These are phyloP conservation scores for Aspergillus hancockii DNA, from an alignment of 495 filamentous ascomycete species.

Conservation along the genomic window DNA sequence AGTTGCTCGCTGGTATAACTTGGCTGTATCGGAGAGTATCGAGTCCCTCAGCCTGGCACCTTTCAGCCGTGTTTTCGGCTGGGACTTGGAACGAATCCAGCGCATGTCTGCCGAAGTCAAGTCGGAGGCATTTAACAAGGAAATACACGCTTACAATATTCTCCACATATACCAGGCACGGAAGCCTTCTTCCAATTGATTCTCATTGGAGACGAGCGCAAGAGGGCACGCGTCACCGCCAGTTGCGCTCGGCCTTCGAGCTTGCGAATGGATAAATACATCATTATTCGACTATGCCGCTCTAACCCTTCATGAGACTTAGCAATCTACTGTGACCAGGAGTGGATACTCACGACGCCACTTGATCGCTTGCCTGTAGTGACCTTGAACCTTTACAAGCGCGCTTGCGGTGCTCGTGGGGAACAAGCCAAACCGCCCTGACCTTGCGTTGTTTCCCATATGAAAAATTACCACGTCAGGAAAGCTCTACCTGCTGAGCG, in stretches of 20 bases:
- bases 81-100: slow-evolving; percentile 65
- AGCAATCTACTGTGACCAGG: neutral
- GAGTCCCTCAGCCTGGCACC: slow-evolving; percentile 74
- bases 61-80: slow-evolving; percentile 65
- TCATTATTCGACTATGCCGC: neutral
- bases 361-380: neutral
- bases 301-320: neutral
- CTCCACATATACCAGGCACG: slow-evolving; percentile 58
- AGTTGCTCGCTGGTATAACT: slow-evolving; percentile 82
- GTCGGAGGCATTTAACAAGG: slow-evolving; percentile 67
- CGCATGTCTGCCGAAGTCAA: slow-evolving; percentile 63
- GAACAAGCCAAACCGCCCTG: neutral
- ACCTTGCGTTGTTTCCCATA: neutral
- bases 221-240: neutral
- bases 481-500: neutral
- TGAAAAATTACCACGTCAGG: neutral
- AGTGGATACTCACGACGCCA: neutral
- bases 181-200: slow-evolving; percentile 31
- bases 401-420: neutral
- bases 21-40: slow-evolving; percentile 71
- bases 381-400: neutral
- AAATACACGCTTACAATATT: slow-evolving; percentile 71
- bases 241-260: neutral
- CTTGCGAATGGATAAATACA: neutral
- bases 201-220: neutral